Evolutionary conservation across 1,284 basidiomycete species (phyloP), one percentile per base, ranked within the genome.

Genomic region (Sporisorium exsertum): DNA sequence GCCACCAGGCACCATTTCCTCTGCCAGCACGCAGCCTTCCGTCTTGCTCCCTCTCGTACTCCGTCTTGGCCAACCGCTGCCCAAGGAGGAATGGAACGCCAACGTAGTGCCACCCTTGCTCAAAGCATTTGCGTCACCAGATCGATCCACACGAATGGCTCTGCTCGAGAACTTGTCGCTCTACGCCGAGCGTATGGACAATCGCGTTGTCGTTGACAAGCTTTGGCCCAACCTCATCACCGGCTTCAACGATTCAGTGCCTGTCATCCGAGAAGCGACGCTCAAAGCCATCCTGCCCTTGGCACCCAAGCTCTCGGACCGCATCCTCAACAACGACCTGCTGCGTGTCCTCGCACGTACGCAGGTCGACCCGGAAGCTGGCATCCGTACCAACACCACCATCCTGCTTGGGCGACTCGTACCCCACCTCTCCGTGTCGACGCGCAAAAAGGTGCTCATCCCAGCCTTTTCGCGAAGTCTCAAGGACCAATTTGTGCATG

Each of bases 381-480:
- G 94, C 1, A 97, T 99, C 81, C 91, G 97, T 46, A 99, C 96
- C 15, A 99, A 99, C 84, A 97, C 96, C 0, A 98, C 95, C 82
- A 97, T 99, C 77, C 90, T 99, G 5, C 91, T 99, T 47, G 96
- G 96, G 10, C 90, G 95, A 12, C 89, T 99, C 4, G 94, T 93
- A 0, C 94, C 94, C 0, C 90, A 90, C 3, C 88, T 99, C 2
- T 92, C 92, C 1, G 89, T 92, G 65, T 91, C 94, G 77, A 98
- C 96, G 7, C 94, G 95, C 84, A 91, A 92, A 74, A 98, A 97
- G 83, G 94, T 99, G 12, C 90, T 99, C 2, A 93, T 98, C 0
- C 94, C 96, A 1, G 97, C 97, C 1, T 99, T 99, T 85, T 90
- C 92, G 1, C 90, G 94, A 60, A 93, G 94, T 10, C 86, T 99